phyloP scores from a whole-genome alignment of 139 green algal species.

The Tetraselmis striata region DNA sequence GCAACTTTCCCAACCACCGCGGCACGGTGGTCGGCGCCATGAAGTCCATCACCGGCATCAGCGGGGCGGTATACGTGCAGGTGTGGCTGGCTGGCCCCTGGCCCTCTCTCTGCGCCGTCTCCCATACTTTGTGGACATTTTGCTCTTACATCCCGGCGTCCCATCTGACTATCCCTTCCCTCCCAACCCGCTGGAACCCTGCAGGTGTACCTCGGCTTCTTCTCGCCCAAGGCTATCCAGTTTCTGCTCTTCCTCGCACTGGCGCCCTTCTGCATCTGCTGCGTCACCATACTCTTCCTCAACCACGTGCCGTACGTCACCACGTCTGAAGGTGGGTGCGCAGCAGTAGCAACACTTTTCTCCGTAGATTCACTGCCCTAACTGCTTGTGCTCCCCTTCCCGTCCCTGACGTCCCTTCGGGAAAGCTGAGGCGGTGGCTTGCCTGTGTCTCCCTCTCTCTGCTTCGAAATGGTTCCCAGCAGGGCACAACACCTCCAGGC shows the following conservation, averaged over 20 bases:
- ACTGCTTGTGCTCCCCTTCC: too few species aligned
- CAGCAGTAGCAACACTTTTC: too few species aligned
- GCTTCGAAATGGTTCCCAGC: not conserved
- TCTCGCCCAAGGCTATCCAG: constrained; percentile 20
- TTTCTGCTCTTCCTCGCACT: constrained; percentile 58
- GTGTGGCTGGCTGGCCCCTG: constrained; percentile 14
- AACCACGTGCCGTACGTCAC: constrained; percentile 47
- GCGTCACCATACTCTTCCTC: constrained; percentile 30
- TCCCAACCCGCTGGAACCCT: too few species aligned
- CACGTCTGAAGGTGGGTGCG: not conserved
- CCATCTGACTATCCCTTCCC: constrained; percentile 45
- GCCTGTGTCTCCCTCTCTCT: too few species aligned
- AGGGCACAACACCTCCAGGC: not conserved
- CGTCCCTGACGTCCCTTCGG: too few species aligned
- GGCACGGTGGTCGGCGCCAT: constrained; percentile 72
- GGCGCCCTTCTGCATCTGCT: constrained; percentile 17
- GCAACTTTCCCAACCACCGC: constrained; percentile 71
- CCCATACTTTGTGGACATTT: constrained; percentile 1
- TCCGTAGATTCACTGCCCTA: too few species aligned
- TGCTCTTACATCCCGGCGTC: not conserved
- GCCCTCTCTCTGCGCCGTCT: not conserved
- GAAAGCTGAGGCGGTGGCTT: too few species aligned
- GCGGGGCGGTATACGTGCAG: constrained; percentile 18
- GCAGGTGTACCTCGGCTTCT: constrained; percentile 41
- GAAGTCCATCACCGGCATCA: constrained; percentile 55